Base-by-base conservation (phyloP, 1,139 yeast species). In the Kodamaea anthophila region DNA sequence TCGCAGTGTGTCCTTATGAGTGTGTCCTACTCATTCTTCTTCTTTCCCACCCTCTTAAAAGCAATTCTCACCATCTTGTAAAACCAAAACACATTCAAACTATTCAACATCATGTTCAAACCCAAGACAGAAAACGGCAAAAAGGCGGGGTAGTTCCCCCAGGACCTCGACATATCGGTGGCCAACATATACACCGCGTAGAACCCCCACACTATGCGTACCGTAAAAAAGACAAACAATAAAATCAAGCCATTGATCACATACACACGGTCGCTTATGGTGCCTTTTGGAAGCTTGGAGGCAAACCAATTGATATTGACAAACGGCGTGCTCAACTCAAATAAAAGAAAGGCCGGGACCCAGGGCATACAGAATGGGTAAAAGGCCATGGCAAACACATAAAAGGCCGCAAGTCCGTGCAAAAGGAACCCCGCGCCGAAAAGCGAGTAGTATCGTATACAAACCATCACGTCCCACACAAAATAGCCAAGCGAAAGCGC, bases 301-400 rank as follows among this genome's bases (percentile, higher is more conserved):
- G 91, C 84, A 51, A 84, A 80, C 96, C 96, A 88, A 58, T 94
- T 82, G 40, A 87, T 55, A 58, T 91, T 88, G 35, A 91, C 77
- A 51, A 88, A 88, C 9, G 98, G 97, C 6, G 96, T 91, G 13
- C 95, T 84, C 35, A 83, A 67, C 58, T 91, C 98, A 59, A 91
- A 91, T 37, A 86, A 48, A 45, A 91, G 66, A 56, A 91, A 91
- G 7, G 79, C 74, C 1, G 95, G 93, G 40, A 85, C 72, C 71
- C 85, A 86, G 12, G 95, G 93, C 34, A 75, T 60, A 41, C 71
- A 65, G 45, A 61, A 71, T 9, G 77, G 77, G 7, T 42, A 34
- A 28, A 67, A 59, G 34, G 75, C 51, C 13, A 79, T 74, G 15
- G 60, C 56, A 51, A 84, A 87, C 26, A 86, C 96, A 37, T 70